These are phyloP conservation scores for Bacidia rubella DNA, from an alignment of 495 filamentous ascomycete genomes.

Conservation along the genomic window DNA sequence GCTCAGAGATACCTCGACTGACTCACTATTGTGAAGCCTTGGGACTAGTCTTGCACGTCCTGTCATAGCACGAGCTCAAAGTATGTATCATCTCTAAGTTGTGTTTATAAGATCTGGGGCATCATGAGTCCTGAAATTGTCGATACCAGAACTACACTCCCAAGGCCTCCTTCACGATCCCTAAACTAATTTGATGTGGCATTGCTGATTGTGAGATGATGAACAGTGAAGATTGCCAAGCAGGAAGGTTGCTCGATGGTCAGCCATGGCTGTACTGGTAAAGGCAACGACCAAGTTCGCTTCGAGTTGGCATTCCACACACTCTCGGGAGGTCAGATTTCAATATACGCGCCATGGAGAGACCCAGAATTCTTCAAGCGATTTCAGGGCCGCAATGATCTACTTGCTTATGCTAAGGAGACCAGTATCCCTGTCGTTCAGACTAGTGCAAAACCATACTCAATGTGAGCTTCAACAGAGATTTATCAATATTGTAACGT, in stretches of 20 bases:
- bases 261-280: conserved; percentile 54
- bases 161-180: no score
- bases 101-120: background rate
- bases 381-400: conserved; percentile 38
- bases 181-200: no score
- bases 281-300: conserved; percentile 79
- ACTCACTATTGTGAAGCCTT: no score
- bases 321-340: background rate
- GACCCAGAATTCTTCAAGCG: conserved; percentile 57
- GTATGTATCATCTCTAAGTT: background rate
- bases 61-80: conserved; percentile 65
- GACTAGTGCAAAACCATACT: conserved; percentile 79
- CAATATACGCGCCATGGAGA: conserved; percentile 78
- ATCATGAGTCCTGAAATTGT: conserved; percentile 38
- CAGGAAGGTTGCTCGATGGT: conserved; percentile 40
- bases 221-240: conserved; percentile 35
- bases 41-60: conserved; percentile 68
- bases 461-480: no score
- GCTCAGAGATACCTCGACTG: no score
- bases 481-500: no score
- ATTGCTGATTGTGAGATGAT: no score
- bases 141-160: conserved; percentile 62
- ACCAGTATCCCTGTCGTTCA: conserved; percentile 74
- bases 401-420: conserved; percentile 72
- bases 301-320: conserved; percentile 48